Base-by-base conservation (phyloP, 2,329 filamentous ascomycete genomes). In the Cordyceps pruinosa region DNA sequence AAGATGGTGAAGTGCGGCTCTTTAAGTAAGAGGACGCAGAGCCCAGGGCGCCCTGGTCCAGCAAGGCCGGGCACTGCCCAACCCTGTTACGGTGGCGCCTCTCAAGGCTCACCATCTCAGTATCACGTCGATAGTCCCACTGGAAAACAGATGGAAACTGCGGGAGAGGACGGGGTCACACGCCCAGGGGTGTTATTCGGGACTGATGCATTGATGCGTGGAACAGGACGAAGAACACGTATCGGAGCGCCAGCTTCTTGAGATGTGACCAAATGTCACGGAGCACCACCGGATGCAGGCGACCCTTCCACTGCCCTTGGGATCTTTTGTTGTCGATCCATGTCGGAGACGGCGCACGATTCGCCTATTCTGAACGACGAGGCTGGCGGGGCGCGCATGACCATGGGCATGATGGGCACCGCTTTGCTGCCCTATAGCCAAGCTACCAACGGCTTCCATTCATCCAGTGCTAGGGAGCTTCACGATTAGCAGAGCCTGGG, bases 41-140 rank as follows among this genome's bases (percentile, higher is more conserved):
- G 12, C n/a, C 30, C 1, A 17, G 37, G 17, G 15, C 23, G 28
- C 23, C 21, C 42, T 37, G 30, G 32, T 37, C 42, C 13, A 15
- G 42, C 42, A 30, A 19, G 9, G 42, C 21, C 30, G 17, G n/a
- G 34, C 17, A 46, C 42, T 13, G 32, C 25, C 23, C n/a, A 55
- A 39, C 25, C 42, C 42, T 47, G 42, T 19, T n/a, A 37, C n/a
- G 8, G 42, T 55, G 52, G 52, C 52, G 52, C 34, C 39, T 46
- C 10, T 35, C n/a, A 23, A 45, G 25, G 45, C 51, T 28, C 41
- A 37, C 30, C 32, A 55, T 55, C 52, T 53, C 23, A 23, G 52
- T 47, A 55, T 47, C 42, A 55, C 52, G 23, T 47, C 52, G 42
- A 55, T 55, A 39, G 52, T 55, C 41, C 42, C 52, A 47, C 52